Evolutionary conservation across 2,329 filamentous ascomycete genomes (phyloP), one percentile per base, ranked within the genome.

Genomic region (Talaromyces sp.): DNA sequence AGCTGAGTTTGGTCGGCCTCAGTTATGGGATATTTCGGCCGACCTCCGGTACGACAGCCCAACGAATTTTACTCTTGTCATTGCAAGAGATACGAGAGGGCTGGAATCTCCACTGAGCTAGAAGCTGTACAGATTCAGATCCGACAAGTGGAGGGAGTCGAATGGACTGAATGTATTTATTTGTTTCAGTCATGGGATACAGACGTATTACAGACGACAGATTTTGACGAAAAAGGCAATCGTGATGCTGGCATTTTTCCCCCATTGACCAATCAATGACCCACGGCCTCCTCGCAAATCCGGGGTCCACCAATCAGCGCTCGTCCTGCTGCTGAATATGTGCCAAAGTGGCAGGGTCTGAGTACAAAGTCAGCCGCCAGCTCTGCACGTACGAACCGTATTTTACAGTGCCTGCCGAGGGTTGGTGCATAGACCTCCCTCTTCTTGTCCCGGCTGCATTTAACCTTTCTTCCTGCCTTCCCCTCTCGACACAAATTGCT

Each of bases 241-340:
- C 27, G 27, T 50, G 13, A 27, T 17, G 25, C 25, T 31, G 25
- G 17, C 15, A n/a, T 17, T 22, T 33, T 35, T n/a, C 17, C 17
- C 50, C n/a, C 33, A 37, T 37, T 56, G 52, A 56, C 52, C 52
- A 56, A 56, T 56, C 52, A 25, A 22, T 56, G 33, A 39, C n/a
- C 39, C 52, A 22, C 33, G 11, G 22, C 52, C 52, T 15, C 2
- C 1, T 22, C 13, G 1, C n/a, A 56, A 39, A 59, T 45, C 37
- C 56, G 56, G 56, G 56, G 56, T 59, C 22, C 25, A 15, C 56
- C 37, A 59, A 59, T 45, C 37, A 59, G 22, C 19, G n/a, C 10
- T 15, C n/a, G n/a, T 19, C 15, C 5, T 15, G 39, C 11, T 15
- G 10, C 11, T 15, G 3, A 17, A 13, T 41, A 13, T 27, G 27